Conservation (phyloP, 177 flowering plant species). For the Vitis hybrid region DNA sequence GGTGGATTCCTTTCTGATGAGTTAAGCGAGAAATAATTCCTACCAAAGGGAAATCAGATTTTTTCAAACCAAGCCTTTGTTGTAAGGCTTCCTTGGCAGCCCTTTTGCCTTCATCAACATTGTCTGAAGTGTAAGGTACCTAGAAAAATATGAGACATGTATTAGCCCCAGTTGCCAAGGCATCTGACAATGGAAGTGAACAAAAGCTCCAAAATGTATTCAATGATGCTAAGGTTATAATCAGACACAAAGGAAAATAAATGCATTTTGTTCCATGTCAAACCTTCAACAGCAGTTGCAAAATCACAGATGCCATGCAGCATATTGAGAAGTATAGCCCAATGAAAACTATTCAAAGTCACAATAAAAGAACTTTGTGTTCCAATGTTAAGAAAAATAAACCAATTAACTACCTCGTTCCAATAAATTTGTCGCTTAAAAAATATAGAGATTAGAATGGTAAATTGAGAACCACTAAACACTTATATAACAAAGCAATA, state of each 20-base stretch:
- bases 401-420: no score
- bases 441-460: no score
- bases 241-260: not conserved
- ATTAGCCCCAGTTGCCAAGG: not conserved
- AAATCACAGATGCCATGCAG: not conserved
- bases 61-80: constrained; percentile 64
- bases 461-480: no score
- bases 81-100: constrained; percentile 97
- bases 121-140: constrained; percentile 82
- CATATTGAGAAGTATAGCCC: no score
- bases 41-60: constrained; percentile 72
- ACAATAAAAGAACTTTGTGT: no score
- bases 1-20: constrained; percentile 96
- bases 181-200: not conserved
- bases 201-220: not conserved
- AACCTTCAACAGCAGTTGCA: not conserved
- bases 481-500: no score
- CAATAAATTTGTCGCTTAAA: no score
- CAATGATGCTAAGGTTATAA: not conserved
- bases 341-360: no score
- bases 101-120: constrained; percentile 87
- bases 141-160: constrained; percentile 28
- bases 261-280: not conserved
- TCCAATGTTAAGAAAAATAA: no score
- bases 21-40: constrained; percentile 95